Evolutionary conservation across 352 stramenopile genomes (phyloP), one percentile per base, ranked within the genome.

Genomic region (Phytophthora pinifolia): DNA sequence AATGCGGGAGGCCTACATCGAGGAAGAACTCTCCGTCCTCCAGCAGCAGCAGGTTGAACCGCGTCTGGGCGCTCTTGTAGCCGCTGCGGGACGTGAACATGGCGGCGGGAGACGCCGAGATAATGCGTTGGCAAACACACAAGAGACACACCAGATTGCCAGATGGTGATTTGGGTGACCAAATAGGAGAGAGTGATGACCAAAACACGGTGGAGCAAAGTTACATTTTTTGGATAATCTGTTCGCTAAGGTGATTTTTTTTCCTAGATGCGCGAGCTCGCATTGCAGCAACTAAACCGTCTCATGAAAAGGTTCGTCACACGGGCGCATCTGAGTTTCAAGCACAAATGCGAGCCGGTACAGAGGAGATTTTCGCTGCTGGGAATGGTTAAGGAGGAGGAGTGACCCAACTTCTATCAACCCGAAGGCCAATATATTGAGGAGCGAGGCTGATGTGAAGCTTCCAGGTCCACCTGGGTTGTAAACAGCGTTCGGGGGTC

Each of bases 11-110:
- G 46, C 70, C 39, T 74, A 94, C 88, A 84, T 96, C 89, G 22
- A 98, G 87, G 62, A 98, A 97, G 62, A 92, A 96, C 76, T 98
- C 93, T 50, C 91, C 92, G 56, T 98, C 90, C 68, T 98, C 93
- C 4, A 98, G 76, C 38, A 97, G 67, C 51, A 98, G 67, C 59
- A 98, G 76, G 70, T 96, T 96, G 72, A 98, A 98, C 50, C 93
- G 84, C 62, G 76, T 81, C 61, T 84, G 77, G 27, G 59, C 67
- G 56, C 72, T 74, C 60, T 80, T 80, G 51, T 59, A 71, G 49
- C 68, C 50, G 36, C 67, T 66, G 41, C 71, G 72, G 53, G 64
- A 69, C 55, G 59, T 54, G 47, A 79, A 62, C 69, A 82, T 79
- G 49, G 43, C 45, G 50, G 32, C 13, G 15, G 36, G 14, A 9